Percentiles rank a stretch among this genome's conserved stretches.
Evolutionary conservation across 495 filamentous ascomycete species (phyloP).

Genomic region (Hypoxylon lienhwacheense): DNA sequence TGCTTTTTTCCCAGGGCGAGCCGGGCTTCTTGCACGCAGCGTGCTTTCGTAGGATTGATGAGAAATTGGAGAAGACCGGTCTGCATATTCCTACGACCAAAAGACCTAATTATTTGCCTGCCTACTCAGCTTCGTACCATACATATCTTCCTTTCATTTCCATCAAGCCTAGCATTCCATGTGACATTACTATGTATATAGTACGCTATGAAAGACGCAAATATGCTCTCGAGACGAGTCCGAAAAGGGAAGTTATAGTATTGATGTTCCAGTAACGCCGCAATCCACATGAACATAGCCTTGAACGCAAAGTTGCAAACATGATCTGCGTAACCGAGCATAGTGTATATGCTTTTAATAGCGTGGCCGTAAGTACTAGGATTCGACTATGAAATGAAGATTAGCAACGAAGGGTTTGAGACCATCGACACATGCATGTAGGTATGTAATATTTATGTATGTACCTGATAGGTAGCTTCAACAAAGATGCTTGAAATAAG

Average conservation of each 20-base stretch:
- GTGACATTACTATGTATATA: background rate
- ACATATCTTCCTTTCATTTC: background rate
- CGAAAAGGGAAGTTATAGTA: constrained; percentile 23
- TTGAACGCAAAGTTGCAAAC: too few species aligned
- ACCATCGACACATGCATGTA: too few species aligned
- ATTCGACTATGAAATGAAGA: too few species aligned
- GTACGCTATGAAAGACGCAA: background rate
- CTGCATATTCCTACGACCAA: constrained; percentile 9
- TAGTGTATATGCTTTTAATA: too few species aligned
- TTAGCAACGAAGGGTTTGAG: too few species aligned
- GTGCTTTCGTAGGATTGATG: constrained; percentile 26
- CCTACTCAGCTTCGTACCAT: constrained; percentile 1
- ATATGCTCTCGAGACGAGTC: constrained; percentile 15
- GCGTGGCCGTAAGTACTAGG: too few species aligned
- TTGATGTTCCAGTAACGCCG: constrained; percentile 14
- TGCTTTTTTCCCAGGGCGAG: constrained; percentile 1
- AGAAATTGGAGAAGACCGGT: constrained; percentile 33
- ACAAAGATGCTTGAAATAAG: too few species aligned
- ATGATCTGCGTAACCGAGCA: too few species aligned
- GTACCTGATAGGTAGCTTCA: too few species aligned
- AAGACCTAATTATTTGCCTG: too few species aligned
- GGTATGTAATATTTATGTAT: too few species aligned
- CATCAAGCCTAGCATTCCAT: background rate
- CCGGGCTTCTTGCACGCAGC: constrained; percentile 16
- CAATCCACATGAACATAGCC: constrained; percentile 10